These are phyloP conservation scores for Neostapfia colusana DNA, from an alignment of 176 grass and related monocot genomes.

Conservation along the genomic window DNA sequence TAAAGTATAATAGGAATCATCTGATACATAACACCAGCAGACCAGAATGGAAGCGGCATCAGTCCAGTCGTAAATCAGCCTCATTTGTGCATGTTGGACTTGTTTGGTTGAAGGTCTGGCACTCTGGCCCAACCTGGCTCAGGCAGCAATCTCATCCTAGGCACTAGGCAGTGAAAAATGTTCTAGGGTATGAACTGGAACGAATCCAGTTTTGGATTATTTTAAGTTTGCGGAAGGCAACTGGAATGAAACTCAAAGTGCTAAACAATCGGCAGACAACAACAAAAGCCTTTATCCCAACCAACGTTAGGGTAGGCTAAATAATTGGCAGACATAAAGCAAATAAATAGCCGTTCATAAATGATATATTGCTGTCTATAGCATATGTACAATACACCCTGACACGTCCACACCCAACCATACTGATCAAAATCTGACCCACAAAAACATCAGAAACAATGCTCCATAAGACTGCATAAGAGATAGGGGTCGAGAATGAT, in stretches of 20 bases:
- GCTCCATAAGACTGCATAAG: background rate
- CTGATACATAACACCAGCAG: no score
- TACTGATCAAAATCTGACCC: constrained; percentile 14
- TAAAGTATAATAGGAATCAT: no score
- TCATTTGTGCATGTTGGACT: no score
- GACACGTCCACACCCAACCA: constrained; percentile 3
- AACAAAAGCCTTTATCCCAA: no score
- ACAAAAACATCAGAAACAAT: constrained; percentile 21
- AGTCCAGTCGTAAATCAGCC: no score
- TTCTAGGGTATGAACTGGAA: background rate
- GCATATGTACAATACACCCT: constrained; percentile 10
- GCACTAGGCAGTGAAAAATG: background rate
- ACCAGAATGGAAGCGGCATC: no score
- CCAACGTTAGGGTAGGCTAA: no score
- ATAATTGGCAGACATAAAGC: background rate
- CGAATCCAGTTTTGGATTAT: no score
- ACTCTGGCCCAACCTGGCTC: no score
- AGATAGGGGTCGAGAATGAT: background rate
- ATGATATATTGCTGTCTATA: background rate
- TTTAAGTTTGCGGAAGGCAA: no score
- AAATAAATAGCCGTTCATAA: background rate
- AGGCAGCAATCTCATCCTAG: background rate
- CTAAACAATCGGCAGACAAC: background rate
- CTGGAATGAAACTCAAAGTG: background rate
- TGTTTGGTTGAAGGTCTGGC: no score